Evolutionary conservation across 805 yeast species (phyloP), one percentile per base, ranked within the genome.

Genomic region (Nakazawaea ernobii): DNA sequence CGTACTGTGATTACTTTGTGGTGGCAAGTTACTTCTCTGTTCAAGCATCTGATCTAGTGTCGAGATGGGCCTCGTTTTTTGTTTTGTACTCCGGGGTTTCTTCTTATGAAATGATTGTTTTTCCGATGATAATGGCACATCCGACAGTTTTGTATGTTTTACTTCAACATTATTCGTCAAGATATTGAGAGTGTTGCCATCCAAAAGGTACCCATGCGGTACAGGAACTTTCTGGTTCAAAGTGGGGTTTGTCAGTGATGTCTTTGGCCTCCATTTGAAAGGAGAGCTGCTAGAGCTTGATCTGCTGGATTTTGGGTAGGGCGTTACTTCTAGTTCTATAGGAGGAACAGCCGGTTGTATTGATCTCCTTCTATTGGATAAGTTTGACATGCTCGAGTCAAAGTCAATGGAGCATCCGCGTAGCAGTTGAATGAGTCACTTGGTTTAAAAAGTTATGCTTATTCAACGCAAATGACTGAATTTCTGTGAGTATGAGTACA

Each of bases 81-180:
- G 33, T 30, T n/a, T 30, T 30, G 33, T 30, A 11, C n/a, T n/a
- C 11, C 33, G n/a, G 33, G 33, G 11, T 30, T 30, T 10, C 33
- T 20, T 20, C 24, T 20, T 20, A 20, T 20, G 5, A 20, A 20
- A 20, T 20, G 24, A 20, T 20, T 20, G 24, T 5, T 20, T 20
- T 20, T 20, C 24, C 5, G 24, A 20, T 20, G 24, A 20, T 5
- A 20, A 20, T 5, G 24, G 24, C 24, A 20, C 24, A 20, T 4
- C 14, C n/a, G 26, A 13, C 2, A 8, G 30, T 29, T 32, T 17
- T 24, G 43, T 13, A 8, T 37, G 13, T 6, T 24, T 26, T 39
- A 8, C 33, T 13, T 14, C 26, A n/a, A 33, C 24, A 24, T 32
- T 44, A 35, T 45, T 45, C 9, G 49, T 46, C 28, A 46, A 36